Evolutionary conservation across 2,329 filamentous ascomycete genomes (phyloP).

Genomic region (Leptographium wingfieldii): DNA sequence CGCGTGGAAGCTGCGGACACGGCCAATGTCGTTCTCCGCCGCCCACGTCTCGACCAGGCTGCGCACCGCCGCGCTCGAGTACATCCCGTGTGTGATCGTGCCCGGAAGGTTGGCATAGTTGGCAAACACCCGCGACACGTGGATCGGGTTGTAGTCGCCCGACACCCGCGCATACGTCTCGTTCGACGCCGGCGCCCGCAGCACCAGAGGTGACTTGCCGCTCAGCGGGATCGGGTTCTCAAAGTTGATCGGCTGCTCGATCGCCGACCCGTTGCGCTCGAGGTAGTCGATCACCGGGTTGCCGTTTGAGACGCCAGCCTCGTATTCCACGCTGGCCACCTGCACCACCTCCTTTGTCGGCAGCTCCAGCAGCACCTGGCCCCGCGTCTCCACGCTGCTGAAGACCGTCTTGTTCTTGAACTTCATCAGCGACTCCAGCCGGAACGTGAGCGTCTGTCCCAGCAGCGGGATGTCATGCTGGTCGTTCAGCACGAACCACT

Average conservation of each 20-base stretch:
- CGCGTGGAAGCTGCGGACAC: constrained; percentile 93
- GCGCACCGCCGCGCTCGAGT: constrained; percentile 91
- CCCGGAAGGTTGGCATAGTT: constrained; percentile 91
- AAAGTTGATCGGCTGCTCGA: constrained; percentile 93
- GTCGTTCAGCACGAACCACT: constrained; percentile 86
- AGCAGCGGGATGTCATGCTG: constrained; percentile 66
- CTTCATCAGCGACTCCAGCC: constrained; percentile 76
- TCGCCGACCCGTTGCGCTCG: constrained; percentile 75
- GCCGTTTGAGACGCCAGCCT: constrained; percentile 79
- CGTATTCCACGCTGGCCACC: constrained; percentile 93
- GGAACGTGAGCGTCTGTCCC: constrained; percentile 90
- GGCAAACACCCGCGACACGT: constrained; percentile 93
- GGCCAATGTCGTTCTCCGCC: constrained; percentile 94
- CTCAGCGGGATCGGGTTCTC: constrained; percentile 94
- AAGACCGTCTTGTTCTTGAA: constrained; percentile 94
- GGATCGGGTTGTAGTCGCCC: constrained; percentile 97
- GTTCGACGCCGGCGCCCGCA: constrained; percentile 89
- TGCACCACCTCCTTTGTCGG: constrained; percentile 96
- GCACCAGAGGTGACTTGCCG: constrained; percentile 75
- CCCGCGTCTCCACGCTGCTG: constrained; percentile 81
- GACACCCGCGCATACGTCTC: constrained; percentile 97
- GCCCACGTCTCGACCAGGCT: constrained; percentile 98
- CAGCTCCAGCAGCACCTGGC: constrained; percentile 85
- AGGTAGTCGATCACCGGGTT: constrained; percentile 97
- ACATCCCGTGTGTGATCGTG: constrained; percentile 99